Evolutionary conservation across 768 basidiomycete species (phyloP).

Genomic region (Hygrophoropsis aurantiaca): DNA sequence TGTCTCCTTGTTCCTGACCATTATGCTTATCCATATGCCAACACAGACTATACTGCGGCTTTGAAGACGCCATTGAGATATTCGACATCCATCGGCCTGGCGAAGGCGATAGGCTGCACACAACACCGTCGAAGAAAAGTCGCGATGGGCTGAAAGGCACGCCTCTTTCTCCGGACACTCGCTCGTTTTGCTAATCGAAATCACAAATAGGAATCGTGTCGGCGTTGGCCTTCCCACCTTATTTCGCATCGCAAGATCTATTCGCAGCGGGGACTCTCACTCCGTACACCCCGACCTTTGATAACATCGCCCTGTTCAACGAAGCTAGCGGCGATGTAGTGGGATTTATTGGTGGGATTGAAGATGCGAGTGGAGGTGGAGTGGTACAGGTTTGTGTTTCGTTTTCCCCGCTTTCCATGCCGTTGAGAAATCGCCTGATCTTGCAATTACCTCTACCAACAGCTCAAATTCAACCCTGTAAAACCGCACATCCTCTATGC

Average conservation of each 20-base stretch:
- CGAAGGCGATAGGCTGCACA: conserved; percentile 66
- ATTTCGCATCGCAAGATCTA: conserved; percentile 56
- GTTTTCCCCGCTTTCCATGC: too few relatives aligned
- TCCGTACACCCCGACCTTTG: conserved; percentile 38
- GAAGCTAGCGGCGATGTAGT: conserved; percentile 59
- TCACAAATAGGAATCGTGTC: conserved; percentile 76
- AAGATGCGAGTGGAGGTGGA: conserved; percentile 24
- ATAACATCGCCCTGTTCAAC: conserved; percentile 67
- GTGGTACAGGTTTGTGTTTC: conserved; percentile 49
- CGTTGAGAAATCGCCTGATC: too few relatives aligned
- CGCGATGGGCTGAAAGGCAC: conserved; percentile 86
- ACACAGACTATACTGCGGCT: conserved; percentile 82
- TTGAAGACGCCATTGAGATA: conserved; percentile 82
- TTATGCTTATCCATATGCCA: not conserved
- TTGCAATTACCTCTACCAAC: conserved; percentile 7
- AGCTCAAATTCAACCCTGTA: conserved; percentile 79
- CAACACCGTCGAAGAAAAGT: conserved; percentile 73
- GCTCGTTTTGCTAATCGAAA: not conserved
- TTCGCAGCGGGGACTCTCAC: conserved; percentile 82
- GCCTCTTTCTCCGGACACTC: not conserved
- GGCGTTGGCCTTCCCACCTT: conserved; percentile 72
- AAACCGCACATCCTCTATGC: conserved; percentile 75
- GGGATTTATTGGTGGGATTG: conserved; percentile 62
- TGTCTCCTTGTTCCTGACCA: not conserved
- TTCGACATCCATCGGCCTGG: conserved; percentile 79